Base-by-base conservation (phyloP, 2,329 filamentous ascomycete species). In the Fulvia fulva region DNA sequence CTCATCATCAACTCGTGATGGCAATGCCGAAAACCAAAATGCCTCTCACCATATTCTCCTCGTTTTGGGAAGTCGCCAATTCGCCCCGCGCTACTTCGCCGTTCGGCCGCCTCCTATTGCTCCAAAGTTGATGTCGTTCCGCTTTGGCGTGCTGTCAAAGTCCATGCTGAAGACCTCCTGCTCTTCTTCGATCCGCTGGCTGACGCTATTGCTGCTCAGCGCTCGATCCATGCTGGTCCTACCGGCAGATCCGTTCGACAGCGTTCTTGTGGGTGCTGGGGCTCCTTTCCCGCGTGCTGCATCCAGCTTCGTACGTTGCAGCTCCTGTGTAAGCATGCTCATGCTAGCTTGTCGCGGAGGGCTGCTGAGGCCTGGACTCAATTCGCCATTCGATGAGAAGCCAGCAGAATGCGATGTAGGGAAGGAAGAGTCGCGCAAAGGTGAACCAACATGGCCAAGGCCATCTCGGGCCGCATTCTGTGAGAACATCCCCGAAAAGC, bases 391-490 rank as follows among this genome's bases (percentile, higher is more conserved):
- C 11, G 58, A 45, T 12, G 62, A 32, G 41, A 54, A 47, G 54
- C 53, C 53, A 23, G 53, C n/a, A 22, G 63, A 57, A 50, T 60
- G 59, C 59, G 62, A 62, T 25, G 62, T 63, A n/a, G 65, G 61
- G 44, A 62, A 57, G 11, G 65, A 53, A 76, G 77, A 47, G 68
- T 87, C 85, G 52, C 85, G 83, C 0, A 88, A 78, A 9, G 86
- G 86, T 2, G 86, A 88, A 37, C 86, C 86, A 46, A 88, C 80
- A 67, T 86, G 83, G 46, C 83, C 82, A 84, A 80, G 19, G 78
- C 78, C 57, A 45, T 65, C 59, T 16, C 57, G 51, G 46, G 62
- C 50, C 57, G 70, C 53, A 68, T 75, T 69, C 69, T 63, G 61
- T 30, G 63, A 60, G 75, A 81, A 87, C 64, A 81, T 76, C 51